A percentile compares a stretch with the other conserved stretches of the same genome.
Conservation (phyloP, 1,284 basidiomycete species). For the Trametes pubescens region DNA sequence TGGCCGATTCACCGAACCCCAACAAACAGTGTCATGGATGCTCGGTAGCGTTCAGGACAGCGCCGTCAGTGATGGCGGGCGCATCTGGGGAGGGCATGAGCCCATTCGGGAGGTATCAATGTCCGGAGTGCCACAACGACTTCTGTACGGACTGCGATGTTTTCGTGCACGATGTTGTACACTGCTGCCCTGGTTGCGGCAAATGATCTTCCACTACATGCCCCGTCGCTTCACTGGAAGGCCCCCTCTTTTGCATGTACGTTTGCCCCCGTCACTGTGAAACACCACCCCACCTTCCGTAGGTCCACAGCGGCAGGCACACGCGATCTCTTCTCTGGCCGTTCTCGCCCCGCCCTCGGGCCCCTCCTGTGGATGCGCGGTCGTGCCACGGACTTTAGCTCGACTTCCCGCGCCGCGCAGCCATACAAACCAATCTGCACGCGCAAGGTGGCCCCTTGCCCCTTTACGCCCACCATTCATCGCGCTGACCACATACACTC, state of each 20-base stretch:
- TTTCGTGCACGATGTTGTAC: conserved; percentile 67
- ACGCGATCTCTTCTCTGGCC: background rate
- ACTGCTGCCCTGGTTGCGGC: conserved; percentile 63
- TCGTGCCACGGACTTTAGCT: conserved; percentile 4
- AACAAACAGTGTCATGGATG: conserved; percentile 74
- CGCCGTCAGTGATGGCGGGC: conserved; percentile 33
- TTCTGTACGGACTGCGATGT: conserved; percentile 74
- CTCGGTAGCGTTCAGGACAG: conserved; percentile 63
- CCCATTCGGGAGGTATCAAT: conserved; percentile 81
- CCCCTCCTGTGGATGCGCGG: background rate
- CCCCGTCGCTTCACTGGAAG: background rate
- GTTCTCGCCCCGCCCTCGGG: background rate
- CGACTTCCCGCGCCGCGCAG: background rate
- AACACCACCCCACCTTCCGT: too few relatives aligned
- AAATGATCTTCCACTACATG: conserved; percentile 41
- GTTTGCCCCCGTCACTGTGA: background rate
- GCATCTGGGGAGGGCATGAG: conserved; percentile 72
- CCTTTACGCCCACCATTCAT: background rate
- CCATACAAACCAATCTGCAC: background rate
- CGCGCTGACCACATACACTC: background rate
- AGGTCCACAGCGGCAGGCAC: background rate
- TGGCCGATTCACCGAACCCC: conserved; percentile 47
- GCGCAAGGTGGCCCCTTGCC: background rate
- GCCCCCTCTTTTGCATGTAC: background rate
- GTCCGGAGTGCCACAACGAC: conserved; percentile 59